Base-by-base conservation (phyloP, 129 eudicot species). In the Glebionis coronaria region DNA sequence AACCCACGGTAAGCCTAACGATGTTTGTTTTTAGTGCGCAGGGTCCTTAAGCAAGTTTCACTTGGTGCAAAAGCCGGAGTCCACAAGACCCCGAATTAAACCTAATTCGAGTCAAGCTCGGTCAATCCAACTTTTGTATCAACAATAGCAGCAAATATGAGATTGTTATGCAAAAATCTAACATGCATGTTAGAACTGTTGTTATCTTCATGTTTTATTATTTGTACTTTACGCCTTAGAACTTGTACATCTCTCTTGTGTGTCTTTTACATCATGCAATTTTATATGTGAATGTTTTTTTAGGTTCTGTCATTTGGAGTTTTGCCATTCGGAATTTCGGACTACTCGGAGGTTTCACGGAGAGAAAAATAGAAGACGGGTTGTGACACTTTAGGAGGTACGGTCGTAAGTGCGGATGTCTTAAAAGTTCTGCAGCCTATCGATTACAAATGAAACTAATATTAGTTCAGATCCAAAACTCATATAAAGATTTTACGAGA, bases 341-440 rank as follows among this genome's bases (percentile, higher is more conserved):
- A 74, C 71, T 79, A 38, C 71, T 84, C 13, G 96, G 95, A 57
- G 99, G 88, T 71, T 81, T 88, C 40, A 93, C 88, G 6, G 99
- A 95, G 67, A 93, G 92, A 76, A 86, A 89, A 19, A 84, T 87
- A 87, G n/a, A n/a, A n/a, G n/a, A n/a, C n/a, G n/a, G n/a, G n/a
- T n/a, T n/a, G n/a, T n/a, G n/a, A n/a, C n/a, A n/a, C n/a, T n/a
- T n/a, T n/a, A n/a, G n/a, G n/a, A n/a, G n/a, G n/a, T n/a, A n/a
- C n/a, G n/a, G n/a, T 63, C 89, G 99, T 75, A 93, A 63, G 79
- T 93, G 97, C 15, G 92, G 88, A 67, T 93, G 99, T 62, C 99
- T 80, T 59, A 93, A 66, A 27, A 89, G 76, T 44, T 93, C 99
- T 16, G 99, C 99, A 74, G 99, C 97, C 99, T 93, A 50, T 28